Base-by-base conservation (phyloP, 2,329 filamentous ascomycete species). In the Colletotrichum falcatum region DNA sequence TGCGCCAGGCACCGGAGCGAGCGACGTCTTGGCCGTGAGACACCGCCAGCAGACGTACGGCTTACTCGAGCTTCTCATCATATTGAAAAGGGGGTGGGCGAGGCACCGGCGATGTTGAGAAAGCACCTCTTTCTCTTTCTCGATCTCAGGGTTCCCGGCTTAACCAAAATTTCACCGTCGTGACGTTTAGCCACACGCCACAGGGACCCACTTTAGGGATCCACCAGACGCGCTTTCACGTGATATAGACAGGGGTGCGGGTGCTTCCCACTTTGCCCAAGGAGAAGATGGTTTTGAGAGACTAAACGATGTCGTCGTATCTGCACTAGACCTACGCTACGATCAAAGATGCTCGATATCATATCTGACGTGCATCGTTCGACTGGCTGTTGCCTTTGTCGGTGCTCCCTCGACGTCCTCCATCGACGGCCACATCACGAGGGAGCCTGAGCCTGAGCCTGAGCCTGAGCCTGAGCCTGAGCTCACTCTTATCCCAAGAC, bases 11-110 rank as follows among this genome's bases (percentile, higher is more conserved):
- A 35, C 58, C n/a, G 44, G 12, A 33, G 51, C 5, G 26, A 54
- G 20, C 9, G 65, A 20, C 5, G 58, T 18, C n/a, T 42, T 63
- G n/a, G 51, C 74, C 3, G 73, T 64, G 42, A 80, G 66, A 64
- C 79, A 83, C 66, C 74, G 76, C 75, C 78, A 76, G 67, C 80
- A 81, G 35, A 80, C 72, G 64, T 78, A 79, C n/a, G 76, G 75
- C 30, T 72, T 74, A 58, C 73, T 73, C 53, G 79, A 73, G 33
- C 72, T 74, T 61, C 75, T 76, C 63, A 82, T 72, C 77, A 80
- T 83, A 33, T 64, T 73, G 68, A 42, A 42, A 4, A 16, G 28
- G 23, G 39, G 35, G 11, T n/a, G n/a, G n/a, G n/a, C n/a, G 14
- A 20, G 28, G 20, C 16, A n/a, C 2, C 14, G 11, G 49, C 30